Evolutionary conservation across 2,329 filamentous ascomycete genomes (phyloP).

Genomic region (Microsporum canis): DNA sequence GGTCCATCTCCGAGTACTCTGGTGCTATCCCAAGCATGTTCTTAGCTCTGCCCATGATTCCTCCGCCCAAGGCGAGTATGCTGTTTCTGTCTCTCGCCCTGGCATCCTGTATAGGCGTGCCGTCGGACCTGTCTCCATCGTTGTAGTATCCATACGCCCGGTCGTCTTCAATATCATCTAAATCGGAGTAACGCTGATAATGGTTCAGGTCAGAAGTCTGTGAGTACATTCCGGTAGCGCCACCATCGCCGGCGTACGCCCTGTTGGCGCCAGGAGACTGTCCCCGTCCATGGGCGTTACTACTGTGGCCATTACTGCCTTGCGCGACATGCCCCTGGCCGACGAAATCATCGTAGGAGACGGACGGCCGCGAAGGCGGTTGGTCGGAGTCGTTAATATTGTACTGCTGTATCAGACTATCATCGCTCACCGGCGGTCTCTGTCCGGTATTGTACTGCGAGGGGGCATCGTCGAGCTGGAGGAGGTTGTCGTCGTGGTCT

Average conservation of each 20-base stretch:
- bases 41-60: conserved; percentile 76
- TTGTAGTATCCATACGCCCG: conserved; percentile 65
- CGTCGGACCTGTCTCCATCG: conserved; percentile 36
- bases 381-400: conserved; percentile 56
- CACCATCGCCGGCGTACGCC: conserved; percentile 7
- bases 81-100: conserved; percentile 73
- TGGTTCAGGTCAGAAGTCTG: conserved; percentile 77
- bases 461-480: conserved; percentile 31
- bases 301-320: conserved; percentile 29
- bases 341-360: conserved; percentile 92
- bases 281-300: conserved; percentile 14
- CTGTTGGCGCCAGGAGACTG: background rate
- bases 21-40: conserved; percentile 78
- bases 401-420: conserved; percentile 65
- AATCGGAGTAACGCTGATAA: conserved; percentile 84
- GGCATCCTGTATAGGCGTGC: conserved; percentile 25
- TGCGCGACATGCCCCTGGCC: conserved; percentile 46
- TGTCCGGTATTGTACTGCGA: conserved; percentile 60
- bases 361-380: conserved; percentile 61
- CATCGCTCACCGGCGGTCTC: conserved; percentile 66
- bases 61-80: conserved; percentile 74
- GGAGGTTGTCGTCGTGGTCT: conserved; percentile 29
- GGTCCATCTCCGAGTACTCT: conserved; percentile 94
- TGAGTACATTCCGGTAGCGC: conserved; percentile 41
- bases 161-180: conserved; percentile 72